Conservation (phyloP, 768 basidiomycete genomes). For the Xerocomellus chrysenteron region DNA sequence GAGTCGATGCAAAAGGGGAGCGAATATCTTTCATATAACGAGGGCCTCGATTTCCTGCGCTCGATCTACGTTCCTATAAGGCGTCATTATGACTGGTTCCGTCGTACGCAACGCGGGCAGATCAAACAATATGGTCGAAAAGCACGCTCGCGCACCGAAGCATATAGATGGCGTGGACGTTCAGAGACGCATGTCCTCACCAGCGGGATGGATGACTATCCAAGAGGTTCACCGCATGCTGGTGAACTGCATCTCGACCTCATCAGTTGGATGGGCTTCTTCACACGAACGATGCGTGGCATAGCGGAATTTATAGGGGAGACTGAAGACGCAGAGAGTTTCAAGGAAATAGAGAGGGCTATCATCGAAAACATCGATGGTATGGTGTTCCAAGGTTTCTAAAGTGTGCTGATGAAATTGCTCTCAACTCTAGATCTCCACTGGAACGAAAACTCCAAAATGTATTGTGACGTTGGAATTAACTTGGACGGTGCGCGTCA, state of each 20-base stretch:
- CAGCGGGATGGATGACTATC: slow-evolving; percentile 96
- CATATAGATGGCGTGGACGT: slow-evolving; percentile 92
- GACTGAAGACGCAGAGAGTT: slow-evolving; percentile 78
- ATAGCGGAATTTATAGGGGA: slow-evolving; percentile 87
- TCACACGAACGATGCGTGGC: slow-evolving; percentile 88
- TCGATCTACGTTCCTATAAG: slow-evolving; percentile 83
- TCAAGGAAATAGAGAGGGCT: slow-evolving; percentile 71
- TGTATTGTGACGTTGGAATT: slow-evolving; percentile 92
- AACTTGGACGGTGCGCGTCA: slow-evolving; percentile 69
- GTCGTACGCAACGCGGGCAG: slow-evolving; percentile 89
- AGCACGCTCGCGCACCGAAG: slow-evolving; percentile 85
- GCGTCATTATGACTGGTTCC: slow-evolving; percentile 96
- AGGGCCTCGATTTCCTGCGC: slow-evolving; percentile 66
- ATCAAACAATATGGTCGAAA: slow-evolving; percentile 86
- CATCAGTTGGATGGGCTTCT: slow-evolving; percentile 96
- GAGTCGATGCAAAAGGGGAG: slow-evolving; percentile 34
- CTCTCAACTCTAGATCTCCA: slow-evolving; percentile 65
- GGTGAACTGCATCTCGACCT: slow-evolving; percentile 94
- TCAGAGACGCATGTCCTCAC: slow-evolving; percentile 86
- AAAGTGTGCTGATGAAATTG: neutral
- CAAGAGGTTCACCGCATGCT: slow-evolving; percentile 81
- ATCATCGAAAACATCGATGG: slow-evolving; percentile 87
- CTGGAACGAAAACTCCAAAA: slow-evolving; percentile 84
- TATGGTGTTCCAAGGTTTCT: slow-evolving; percentile 26
- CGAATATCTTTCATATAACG: slow-evolving; percentile 56